A percentile compares a stretch with the other conserved stretches of the same genome.
Evolutionary conservation across 805 yeast genomes (phyloP).

Genomic region (Wickerhamiella nectarea): DNA sequence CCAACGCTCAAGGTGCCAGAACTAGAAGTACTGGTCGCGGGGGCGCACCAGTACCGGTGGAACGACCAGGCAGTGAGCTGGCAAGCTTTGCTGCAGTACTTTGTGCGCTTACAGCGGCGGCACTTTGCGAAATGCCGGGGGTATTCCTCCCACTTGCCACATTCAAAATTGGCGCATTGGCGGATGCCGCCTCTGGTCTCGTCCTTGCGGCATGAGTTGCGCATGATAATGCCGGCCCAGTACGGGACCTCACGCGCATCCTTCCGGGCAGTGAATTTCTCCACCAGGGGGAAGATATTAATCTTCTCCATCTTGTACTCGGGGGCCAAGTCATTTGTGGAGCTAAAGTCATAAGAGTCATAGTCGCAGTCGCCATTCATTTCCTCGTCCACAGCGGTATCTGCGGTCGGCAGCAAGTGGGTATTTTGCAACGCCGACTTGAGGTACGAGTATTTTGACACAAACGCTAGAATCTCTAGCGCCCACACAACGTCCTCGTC

Average conservation of each 20-base stretch:
- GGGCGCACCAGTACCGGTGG: constrained; percentile 83
- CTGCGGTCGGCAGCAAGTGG: constrained; percentile 40
- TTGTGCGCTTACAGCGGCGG: constrained; percentile 83
- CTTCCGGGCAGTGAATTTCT: constrained; percentile 62
- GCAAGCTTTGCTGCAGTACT: constrained; percentile 86
- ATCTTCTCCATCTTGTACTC: constrained; percentile 32
- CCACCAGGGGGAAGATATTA: constrained; percentile 82
- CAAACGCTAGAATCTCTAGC: constrained; percentile 78
- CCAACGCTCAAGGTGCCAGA: constrained; percentile 5
- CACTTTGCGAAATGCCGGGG: constrained; percentile 94
- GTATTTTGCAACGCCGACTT: constrained; percentile 63
- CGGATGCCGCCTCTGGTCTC: constrained; percentile 78
- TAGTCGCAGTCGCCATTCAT: constrained; percentile 12
- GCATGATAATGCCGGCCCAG: constrained; percentile 97
- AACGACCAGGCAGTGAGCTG: constrained; percentile 85
- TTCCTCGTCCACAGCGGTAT: constrained; percentile 12
- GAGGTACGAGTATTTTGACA: constrained; percentile 76
- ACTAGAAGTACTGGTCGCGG: constrained; percentile 11
- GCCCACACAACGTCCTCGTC: constrained; percentile 94
- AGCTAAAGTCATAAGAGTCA: constrained; percentile 26
- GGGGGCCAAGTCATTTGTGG: constrained; percentile 29
- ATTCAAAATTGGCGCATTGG: constrained; percentile 85
- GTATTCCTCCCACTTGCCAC: constrained; percentile 86
- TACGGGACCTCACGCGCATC: constrained; percentile 72
- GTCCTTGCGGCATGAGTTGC: constrained; percentile 87